Percentiles rank a stretch among this genome's conserved stretches.
phyloP scores from a whole-genome alignment of 495 filamentous ascomycete genomes.

The Aspergillus cavernicola region DNA sequence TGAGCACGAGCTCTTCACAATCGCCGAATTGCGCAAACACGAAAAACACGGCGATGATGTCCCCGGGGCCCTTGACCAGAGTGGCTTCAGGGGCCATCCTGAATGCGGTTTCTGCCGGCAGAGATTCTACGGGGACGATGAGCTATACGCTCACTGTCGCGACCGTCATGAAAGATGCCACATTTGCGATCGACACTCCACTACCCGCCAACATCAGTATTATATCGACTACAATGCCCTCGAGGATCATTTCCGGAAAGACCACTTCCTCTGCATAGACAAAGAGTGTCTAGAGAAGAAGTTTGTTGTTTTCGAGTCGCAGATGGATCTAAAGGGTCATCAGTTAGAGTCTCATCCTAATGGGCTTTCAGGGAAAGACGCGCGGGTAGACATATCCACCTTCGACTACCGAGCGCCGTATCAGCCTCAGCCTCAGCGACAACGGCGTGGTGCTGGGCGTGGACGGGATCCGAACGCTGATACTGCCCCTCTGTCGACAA shows the following conservation, averaged over 20 bases:
- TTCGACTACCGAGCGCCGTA: conserved; percentile 78
- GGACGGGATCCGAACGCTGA: conserved; percentile 77
- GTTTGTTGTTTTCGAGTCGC: conserved; percentile 92
- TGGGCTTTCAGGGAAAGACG: conserved; percentile 73
- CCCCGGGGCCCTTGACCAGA: conserved; percentile 87
- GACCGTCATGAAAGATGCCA: conserved; percentile 93
- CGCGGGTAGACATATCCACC: conserved; percentile 79
- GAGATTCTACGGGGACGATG: conserved; percentile 93
- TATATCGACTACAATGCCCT: conserved; percentile 82
- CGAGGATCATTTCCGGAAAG: conserved; percentile 78
- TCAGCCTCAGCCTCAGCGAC: conserved; percentile 57
- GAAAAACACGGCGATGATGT: conserved; percentile 89
- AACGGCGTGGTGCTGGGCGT: conserved; percentile 58
- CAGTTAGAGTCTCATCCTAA: conserved; percentile 74
- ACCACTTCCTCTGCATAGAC: conserved; percentile 84
- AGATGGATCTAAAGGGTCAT: conserved; percentile 90
- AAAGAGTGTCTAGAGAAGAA: conserved; percentile 92
- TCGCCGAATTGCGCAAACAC: conserved; percentile 76
- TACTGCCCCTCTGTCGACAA: conserved; percentile 69
- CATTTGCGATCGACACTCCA: conserved; percentile 77
- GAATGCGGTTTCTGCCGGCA: conserved; percentile 89
- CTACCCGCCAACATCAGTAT: conserved; percentile 74
- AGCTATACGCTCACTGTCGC: conserved; percentile 88
- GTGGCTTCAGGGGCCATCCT: conserved; percentile 93
- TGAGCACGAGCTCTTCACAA: conserved; percentile 90